These are phyloP conservation scores for Deinandra increscens DNA, from an alignment of 129 eudicot genomes.

Conservation along the genomic window DNA sequence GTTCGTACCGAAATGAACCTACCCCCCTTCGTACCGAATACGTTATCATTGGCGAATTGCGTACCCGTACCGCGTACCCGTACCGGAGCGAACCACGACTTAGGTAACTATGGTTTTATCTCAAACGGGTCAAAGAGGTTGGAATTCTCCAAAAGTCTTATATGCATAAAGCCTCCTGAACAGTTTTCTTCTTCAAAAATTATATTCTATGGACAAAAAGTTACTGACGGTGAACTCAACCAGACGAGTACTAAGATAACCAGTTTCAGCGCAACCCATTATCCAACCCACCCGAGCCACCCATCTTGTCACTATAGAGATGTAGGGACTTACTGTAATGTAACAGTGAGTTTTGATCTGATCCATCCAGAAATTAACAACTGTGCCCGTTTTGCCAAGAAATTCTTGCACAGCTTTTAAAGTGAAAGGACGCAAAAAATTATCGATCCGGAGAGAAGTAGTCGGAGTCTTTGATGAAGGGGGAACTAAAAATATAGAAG, in stretches of 20 bases:
- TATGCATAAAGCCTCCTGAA: not conserved
- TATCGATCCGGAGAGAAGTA: conserved; percentile 72
- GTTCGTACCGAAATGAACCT: too few relatives aligned
- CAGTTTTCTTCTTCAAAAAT: not conserved
- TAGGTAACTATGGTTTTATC: too few relatives aligned
- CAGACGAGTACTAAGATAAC: not conserved
- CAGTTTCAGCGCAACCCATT: not conserved
- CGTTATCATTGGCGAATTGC: too few relatives aligned
- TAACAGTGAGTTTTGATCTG: conserved; percentile 94
- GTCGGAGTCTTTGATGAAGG: conserved; percentile 65
- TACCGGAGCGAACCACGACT: too few relatives aligned
- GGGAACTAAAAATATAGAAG: conserved; percentile 47
- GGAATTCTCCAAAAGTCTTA: not conserved
- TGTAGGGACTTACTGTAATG: conserved; percentile 55
- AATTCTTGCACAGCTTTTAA: conserved; percentile 95
- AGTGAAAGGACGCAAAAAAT: conserved; percentile 89
- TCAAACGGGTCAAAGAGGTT: not conserved
- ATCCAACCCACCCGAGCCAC: not conserved
- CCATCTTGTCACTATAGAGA: not conserved
- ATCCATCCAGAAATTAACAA: conserved; percentile 96
- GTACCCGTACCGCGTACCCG: too few relatives aligned
- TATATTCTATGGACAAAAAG: not conserved
- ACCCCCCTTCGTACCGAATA: too few relatives aligned
- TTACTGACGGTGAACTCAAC: not conserved
- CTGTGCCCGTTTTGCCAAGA: conserved; percentile 77